These are phyloP conservation scores for Jaenimonas drosophilae DNA, from an alignment of 208 protist genomes.

Conservation along the genomic window DNA sequence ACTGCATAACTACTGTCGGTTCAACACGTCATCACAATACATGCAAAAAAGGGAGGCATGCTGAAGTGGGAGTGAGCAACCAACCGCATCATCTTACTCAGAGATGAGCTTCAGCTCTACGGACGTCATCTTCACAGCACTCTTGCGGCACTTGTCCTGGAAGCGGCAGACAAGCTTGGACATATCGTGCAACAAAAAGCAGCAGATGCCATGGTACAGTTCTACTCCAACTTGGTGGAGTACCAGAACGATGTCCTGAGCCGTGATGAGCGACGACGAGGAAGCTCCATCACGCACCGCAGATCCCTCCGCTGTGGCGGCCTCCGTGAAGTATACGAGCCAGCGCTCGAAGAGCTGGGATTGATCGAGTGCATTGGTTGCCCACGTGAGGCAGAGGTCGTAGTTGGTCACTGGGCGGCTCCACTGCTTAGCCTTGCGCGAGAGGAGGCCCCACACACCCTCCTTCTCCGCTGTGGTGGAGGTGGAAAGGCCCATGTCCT, in stretches of 20 bases:
- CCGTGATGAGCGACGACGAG: constrained; percentile 9
- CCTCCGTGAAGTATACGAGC: constrained; percentile 52
- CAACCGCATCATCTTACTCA: constrained; percentile 1
- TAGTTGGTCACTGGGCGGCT: constrained; percentile 43
- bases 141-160: constrained; percentile 57
- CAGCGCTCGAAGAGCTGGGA: constrained; percentile 65
- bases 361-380: constrained; percentile 50
- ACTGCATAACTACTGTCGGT: too few relatives aligned
- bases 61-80: not conserved
- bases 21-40: too few relatives aligned
- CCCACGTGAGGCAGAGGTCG: constrained; percentile 48
- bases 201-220: constrained; percentile 51
- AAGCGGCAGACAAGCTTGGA: constrained; percentile 50
- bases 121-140: constrained; percentile 41
- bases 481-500: constrained; percentile 34
- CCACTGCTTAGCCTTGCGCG: constrained; percentile 55
- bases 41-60: not conserved
- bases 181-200: constrained; percentile 73
- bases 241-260: constrained; percentile 25
- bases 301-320: constrained; percentile 5
- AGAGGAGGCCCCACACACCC: constrained; percentile 32
- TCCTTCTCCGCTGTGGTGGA: constrained; percentile 28
- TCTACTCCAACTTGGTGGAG: constrained; percentile 32
- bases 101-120: constrained; percentile 43
- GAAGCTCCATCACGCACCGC: constrained; percentile 1